A percentile compares a stretch with the other conserved stretches of the same genome.
Conservation (phyloP, 2,329 filamentous ascomycete species). For the Xylaria arbuscula region DNA sequence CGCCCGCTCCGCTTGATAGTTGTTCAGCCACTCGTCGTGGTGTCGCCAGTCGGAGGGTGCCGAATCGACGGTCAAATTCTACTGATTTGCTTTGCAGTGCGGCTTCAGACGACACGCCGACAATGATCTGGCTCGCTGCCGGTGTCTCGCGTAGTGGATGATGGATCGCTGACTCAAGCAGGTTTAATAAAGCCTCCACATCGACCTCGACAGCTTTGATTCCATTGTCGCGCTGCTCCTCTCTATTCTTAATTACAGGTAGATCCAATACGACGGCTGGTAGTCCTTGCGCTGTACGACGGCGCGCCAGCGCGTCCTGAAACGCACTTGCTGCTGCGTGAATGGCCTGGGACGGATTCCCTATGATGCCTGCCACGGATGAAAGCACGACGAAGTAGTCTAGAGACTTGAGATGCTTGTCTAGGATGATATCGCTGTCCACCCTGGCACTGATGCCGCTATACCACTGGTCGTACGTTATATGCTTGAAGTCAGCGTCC, state of each 20-base stretch:
- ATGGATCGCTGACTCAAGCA: not conserved
- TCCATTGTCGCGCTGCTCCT: not conserved
- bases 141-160: not conserved
- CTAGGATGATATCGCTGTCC: not conserved
- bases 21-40: not conserved
- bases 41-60: not conserved
- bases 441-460: not conserved
- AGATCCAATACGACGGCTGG: not conserved
- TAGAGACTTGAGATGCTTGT: not conserved
- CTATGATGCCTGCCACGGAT: not conserved
- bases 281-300: not conserved
- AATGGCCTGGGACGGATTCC: not conserved
- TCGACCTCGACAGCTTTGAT: not conserved
- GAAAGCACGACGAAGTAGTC: slow-evolving; percentile 1
- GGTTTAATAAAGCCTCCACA: not conserved
- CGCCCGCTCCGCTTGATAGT: not conserved
- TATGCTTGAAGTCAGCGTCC: not conserved
- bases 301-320: not conserved
- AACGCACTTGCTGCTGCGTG: not conserved
- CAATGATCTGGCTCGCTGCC: not conserved
- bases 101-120: not conserved
- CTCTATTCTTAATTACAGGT: not conserved
- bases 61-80: not conserved
- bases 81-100: not conserved
- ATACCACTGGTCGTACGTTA: not conserved